Evolutionary conservation across 2,329 filamentous ascomycete species (phyloP).

Genomic region (Fusarium sp.): DNA sequence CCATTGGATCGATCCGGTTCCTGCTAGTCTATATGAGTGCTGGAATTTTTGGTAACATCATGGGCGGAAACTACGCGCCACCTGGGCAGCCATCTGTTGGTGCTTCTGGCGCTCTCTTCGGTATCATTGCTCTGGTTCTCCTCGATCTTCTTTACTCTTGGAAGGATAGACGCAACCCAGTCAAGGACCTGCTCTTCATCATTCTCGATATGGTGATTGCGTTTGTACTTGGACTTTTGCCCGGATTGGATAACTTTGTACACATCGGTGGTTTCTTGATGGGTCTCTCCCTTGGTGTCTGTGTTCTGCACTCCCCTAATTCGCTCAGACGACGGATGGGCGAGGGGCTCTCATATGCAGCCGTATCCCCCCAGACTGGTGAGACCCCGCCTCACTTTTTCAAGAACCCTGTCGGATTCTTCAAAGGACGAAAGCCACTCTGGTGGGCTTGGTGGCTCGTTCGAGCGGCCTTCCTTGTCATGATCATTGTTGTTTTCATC

Average conservation of each 20-base stretch:
- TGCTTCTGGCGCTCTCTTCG: slow-evolving; percentile 90
- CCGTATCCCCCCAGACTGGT: slow-evolving; percentile 66
- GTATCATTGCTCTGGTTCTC: slow-evolving; percentile 87
- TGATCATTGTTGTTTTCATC: slow-evolving; percentile 87
- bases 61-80: slow-evolving; percentile 93
- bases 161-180: slow-evolving; percentile 79
- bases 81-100: slow-evolving; percentile 85
- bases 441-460: slow-evolving; percentile 99
- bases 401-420: slow-evolving; percentile 79
- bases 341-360: slow-evolving; percentile 76
- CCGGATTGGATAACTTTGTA: slow-evolving; percentile 95
- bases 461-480: slow-evolving; percentile 79
- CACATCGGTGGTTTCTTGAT: slow-evolving; percentile 97
- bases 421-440: slow-evolving; percentile 89
- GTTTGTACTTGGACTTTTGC: slow-evolving; percentile 91
- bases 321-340: slow-evolving; percentile 80
- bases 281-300: slow-evolving; percentile 88
- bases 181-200: slow-evolving; percentile 89
- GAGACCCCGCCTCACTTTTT: slow-evolving; percentile 66
- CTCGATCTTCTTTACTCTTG: slow-evolving; percentile 95
- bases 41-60: slow-evolving; percentile 95
- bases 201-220: slow-evolving; percentile 87
- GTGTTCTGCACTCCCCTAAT: slow-evolving; percentile 88
- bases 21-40: slow-evolving; percentile 88
- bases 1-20: slow-evolving; percentile 90